Conservation (phyloP, 352 stramenopile genomes). For the Globisporangium solare region DNA sequence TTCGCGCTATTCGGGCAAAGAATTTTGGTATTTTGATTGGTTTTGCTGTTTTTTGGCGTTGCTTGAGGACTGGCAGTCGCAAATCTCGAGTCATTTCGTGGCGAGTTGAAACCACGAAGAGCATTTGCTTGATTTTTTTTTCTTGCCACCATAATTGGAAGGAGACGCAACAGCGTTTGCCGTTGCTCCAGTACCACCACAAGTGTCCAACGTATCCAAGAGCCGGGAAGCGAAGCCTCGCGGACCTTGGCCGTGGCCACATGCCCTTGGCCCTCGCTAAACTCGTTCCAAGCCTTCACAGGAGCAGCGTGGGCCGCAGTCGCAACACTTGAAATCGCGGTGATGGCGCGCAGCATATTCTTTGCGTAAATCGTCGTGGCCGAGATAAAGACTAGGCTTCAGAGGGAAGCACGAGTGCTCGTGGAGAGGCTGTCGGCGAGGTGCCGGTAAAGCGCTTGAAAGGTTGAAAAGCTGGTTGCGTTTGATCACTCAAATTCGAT, state of each 20-base stretch:
- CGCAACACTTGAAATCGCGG: slow-evolving; percentile 43
- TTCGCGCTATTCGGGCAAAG: slow-evolving; percentile 20
- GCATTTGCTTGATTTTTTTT: slow-evolving; percentile 24
- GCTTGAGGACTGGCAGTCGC: slow-evolving; percentile 30
- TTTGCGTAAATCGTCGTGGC: slow-evolving; percentile 58
- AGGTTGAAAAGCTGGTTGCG: slow-evolving; percentile 13
- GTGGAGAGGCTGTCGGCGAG: slow-evolving; percentile 9
- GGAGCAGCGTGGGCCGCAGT: slow-evolving; percentile 27
- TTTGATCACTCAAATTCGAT: slow-evolving; percentile 24
- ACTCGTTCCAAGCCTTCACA: slow-evolving; percentile 19
- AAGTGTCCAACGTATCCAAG: slow-evolving; percentile 25
- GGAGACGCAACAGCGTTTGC: slow-evolving; percentile 26
- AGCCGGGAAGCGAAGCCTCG: slow-evolving; percentile 13
- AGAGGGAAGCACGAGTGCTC: slow-evolving; percentile 19
- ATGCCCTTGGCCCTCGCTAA: slow-evolving; percentile 17
- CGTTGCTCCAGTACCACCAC: slow-evolving; percentile 14
- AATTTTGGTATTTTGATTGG: slow-evolving; percentile 5
- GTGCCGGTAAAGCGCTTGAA: slow-evolving; percentile 16
- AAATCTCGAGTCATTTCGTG: slow-evolving; percentile 29
- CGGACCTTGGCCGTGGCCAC: slow-evolving; percentile 15
- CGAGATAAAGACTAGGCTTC: slow-evolving; percentile 16
- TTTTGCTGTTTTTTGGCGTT: slow-evolving; percentile 13
- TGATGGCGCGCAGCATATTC: slow-evolving; percentile 49
- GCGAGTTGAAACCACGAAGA: slow-evolving; percentile 38
- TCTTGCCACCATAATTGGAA: slow-evolving; percentile 31